Evolutionary conservation across 2,329 filamentous ascomycete genomes (phyloP).

Genomic region (Stagonosporopsis tanaceti): DNA sequence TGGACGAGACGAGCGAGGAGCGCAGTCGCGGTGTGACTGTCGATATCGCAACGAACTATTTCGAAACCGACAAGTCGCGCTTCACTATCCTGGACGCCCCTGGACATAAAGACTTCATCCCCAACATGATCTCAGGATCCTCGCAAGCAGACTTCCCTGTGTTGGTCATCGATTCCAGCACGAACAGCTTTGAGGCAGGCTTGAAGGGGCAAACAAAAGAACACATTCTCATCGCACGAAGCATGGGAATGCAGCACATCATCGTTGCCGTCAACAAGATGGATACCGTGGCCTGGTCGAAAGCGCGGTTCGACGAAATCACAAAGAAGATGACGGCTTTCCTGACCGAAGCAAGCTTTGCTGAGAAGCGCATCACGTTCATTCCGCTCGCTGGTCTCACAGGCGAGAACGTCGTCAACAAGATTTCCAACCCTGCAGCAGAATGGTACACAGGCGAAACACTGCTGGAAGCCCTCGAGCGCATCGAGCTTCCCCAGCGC

Average conservation of each 20-base stretch:
- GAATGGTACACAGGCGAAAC: slow-evolving; percentile 85
- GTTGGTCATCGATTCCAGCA: slow-evolving; percentile 89
- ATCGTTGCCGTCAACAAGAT: slow-evolving; percentile 96
- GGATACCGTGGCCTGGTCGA: slow-evolving; percentile 83
- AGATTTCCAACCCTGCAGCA: slow-evolving; percentile 59
- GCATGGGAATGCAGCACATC: slow-evolving; percentile 86
- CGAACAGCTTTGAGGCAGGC: slow-evolving; percentile 91
- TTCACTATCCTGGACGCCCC: slow-evolving; percentile 97
- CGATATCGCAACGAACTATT: slow-evolving; percentile 93
- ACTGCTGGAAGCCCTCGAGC: slow-evolving; percentile 83
- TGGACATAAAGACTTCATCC: slow-evolving; percentile 93
- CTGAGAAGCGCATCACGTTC: slow-evolving; percentile 80
- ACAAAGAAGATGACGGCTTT: slow-evolving; percentile 83
- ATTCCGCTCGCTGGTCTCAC: slow-evolving; percentile 89
- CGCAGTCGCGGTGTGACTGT: slow-evolving; percentile 91
- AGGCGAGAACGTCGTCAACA: slow-evolving; percentile 81
- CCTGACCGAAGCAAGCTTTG: slow-evolving; percentile 81
- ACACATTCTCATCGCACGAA: slow-evolving; percentile 87
- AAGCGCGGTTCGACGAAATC: slow-evolving; percentile 85
- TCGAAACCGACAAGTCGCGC: slow-evolving; percentile 83
- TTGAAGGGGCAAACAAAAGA: slow-evolving; percentile 94
- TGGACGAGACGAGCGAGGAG: slow-evolving; percentile 92
- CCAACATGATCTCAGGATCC: slow-evolving; percentile 98
- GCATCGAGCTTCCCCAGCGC: slow-evolving; percentile 75
- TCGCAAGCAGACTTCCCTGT: slow-evolving; percentile 96